Conservation (phyloP, 225 moss, liverwort and hornwort species). For the Marchantia paleacea region DNA sequence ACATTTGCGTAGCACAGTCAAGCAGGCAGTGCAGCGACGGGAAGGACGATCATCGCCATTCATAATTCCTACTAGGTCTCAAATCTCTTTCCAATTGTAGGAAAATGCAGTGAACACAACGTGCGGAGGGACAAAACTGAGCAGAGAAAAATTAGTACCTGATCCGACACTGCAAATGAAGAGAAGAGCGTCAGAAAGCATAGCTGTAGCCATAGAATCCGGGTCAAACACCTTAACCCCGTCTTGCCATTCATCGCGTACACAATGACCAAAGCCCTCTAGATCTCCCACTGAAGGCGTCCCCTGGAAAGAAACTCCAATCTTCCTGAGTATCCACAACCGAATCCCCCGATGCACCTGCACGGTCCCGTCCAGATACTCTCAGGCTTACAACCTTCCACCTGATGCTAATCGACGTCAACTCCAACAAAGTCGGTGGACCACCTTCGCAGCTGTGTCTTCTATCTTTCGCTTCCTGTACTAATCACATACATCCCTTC, state of each 20-base stretch:
- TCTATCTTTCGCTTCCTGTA: not conserved
- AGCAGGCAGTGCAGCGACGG: no score
- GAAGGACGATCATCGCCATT: no score
- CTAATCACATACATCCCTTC: not conserved
- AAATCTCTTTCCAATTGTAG: no score
- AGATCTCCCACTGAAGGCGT: not conserved
- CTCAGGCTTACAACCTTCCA: not conserved
- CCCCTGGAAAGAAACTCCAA: not conserved
- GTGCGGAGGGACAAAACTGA: not conserved
- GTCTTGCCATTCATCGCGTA: conserved; percentile 4
- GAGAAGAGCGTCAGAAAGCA: not conserved
- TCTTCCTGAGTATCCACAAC: not conserved
- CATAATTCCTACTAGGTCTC: no score
- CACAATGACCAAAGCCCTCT: not conserved
- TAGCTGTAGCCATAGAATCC: conserved; percentile 21
- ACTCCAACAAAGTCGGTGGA: no score
- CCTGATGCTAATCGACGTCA: not conserved
- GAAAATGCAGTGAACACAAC: not conserved
- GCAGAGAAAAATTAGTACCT: not conserved
- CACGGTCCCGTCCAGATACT: not conserved
- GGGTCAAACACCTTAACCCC: conserved; percentile 15
- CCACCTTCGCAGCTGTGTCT: no score
- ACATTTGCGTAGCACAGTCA: no score
- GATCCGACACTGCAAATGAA: not conserved
- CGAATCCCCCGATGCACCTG: not conserved